Evolutionary conservation across 257 asterid genomes (phyloP), one percentile per base, ranked within the genome.

Genomic region (Primulina eburnea): DNA sequence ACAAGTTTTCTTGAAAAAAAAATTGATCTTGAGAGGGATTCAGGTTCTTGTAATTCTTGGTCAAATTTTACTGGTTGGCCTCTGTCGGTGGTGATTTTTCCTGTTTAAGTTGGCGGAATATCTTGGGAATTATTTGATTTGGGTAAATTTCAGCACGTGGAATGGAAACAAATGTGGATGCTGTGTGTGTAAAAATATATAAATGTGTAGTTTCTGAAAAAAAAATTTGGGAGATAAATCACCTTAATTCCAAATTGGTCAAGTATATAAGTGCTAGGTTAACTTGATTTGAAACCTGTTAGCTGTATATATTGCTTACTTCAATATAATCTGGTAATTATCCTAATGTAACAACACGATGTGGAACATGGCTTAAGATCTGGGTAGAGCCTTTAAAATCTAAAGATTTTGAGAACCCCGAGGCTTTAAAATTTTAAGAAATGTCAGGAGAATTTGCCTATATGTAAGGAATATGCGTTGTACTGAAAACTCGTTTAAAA

Each of bases 61-160:
- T 57, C 65, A 10, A 26, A 24, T 47, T 55, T 33, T 64, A 64
- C 9, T 34, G 30, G 53, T 55, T 16, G 40, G 2, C 61, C 18
- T 57, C 35, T 30, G 77, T 71, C 34, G 74, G 75, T 64, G 80
- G 63, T 53, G 62, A 20, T 52, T 3, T 55, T 58, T 66, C 57
- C 38, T 64, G 67, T 71, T 70, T 71, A 53, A 32, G 59, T 67
- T 60, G 72, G 32, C 60, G 68, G 66, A 14, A 20, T 10, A 55
- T 40, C 30, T 53, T 62, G 24, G 21, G 28, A 52, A 7, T 34
- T 56, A 28, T 55, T 63, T 14, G 58, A 38, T 52, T 12, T 60
- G 62, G 68, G 40, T 21, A 26, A 55, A 65, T 65, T 69, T 60
- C 14, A 43, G 60, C 52, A 59, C 34, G 2, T 72, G 40, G 66